A percentile compares a stretch with the other conserved stretches of the same genome.
Conservation (phyloP, 345 rosid species). For the sweet orange (Citrus sinensis) region DNA sequence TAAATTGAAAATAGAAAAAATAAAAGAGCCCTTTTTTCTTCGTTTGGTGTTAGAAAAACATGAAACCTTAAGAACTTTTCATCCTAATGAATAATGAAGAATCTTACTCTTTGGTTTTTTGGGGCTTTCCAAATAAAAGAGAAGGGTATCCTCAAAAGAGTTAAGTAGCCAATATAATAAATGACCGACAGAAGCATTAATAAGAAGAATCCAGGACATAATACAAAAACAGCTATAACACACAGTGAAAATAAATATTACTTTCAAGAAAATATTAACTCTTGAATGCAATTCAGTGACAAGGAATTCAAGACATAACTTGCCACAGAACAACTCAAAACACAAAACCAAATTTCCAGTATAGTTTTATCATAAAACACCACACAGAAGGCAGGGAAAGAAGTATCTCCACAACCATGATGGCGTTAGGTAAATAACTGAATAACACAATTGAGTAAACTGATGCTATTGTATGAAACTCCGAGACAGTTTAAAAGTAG, state of each 20-base stretch:
- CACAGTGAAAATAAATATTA: background rate
- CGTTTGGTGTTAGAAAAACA: background rate
- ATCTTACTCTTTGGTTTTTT: background rate
- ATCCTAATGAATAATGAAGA: background rate
- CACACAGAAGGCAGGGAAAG: too few relatives aligned
- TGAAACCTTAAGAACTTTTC: background rate
- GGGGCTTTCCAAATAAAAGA: background rate
- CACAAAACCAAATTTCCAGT: background rate
- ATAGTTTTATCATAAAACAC: background rate
- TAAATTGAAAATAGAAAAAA: background rate
- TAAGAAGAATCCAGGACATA: background rate
- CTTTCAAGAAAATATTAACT: background rate
- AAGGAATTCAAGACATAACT: background rate
- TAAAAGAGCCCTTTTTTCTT: too few relatives aligned
- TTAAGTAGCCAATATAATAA: background rate
- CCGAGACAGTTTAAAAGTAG: background rate
- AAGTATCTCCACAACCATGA: background rate
- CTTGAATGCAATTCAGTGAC: background rate
- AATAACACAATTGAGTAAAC: background rate
- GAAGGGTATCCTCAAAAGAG: background rate
- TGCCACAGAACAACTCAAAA: background rate
- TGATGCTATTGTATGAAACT: background rate
- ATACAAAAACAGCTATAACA: background rate
- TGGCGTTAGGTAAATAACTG: background rate
- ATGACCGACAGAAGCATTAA: background rate